Conservation (phyloP, 768 basidiomycete species). For the Termitomyces sp. region DNA sequence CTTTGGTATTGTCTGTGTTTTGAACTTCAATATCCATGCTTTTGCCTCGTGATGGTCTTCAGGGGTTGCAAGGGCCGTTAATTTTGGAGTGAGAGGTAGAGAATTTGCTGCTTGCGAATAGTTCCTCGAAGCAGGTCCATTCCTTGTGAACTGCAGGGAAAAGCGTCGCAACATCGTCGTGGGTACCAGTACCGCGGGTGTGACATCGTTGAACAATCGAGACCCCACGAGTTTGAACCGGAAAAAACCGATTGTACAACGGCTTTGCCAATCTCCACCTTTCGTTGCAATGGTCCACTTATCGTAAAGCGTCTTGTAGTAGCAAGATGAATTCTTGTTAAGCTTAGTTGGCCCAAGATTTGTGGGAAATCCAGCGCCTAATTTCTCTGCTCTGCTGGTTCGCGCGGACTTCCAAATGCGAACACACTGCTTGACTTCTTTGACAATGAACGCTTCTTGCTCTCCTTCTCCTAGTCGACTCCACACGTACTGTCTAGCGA, state of each 20-base stretch:
- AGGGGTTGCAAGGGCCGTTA: conserved; percentile 27
- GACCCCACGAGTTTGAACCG: background rate
- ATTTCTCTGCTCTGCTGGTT: background rate
- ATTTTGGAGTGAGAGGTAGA: conserved; percentile 38
- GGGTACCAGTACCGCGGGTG: background rate
- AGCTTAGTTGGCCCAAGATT: background rate
- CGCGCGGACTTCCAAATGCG: background rate
- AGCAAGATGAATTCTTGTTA: background rate
- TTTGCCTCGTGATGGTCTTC: conserved; percentile 43
- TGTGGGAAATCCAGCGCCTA: background rate
- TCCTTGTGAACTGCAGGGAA: background rate
- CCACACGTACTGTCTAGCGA: background rate
- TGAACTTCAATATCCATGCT: conserved; percentile 50
- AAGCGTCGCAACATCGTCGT: conserved; percentile 2
- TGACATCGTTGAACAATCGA: background rate
- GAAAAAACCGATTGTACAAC: background rate
- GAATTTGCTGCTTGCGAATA: conserved; percentile 9
- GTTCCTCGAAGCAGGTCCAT: background rate
- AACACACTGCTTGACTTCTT: background rate
- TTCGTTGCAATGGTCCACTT: background rate
- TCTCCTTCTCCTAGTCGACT: background rate
- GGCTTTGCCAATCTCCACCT: background rate
- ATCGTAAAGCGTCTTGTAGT: background rate
- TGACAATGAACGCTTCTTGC: background rate
- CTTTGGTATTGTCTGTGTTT: conserved; percentile 37